These are phyloP conservation scores for Tritrichomonas musculus DNA, from an alignment of 208 protist genomes.

Conservation along the genomic window DNA sequence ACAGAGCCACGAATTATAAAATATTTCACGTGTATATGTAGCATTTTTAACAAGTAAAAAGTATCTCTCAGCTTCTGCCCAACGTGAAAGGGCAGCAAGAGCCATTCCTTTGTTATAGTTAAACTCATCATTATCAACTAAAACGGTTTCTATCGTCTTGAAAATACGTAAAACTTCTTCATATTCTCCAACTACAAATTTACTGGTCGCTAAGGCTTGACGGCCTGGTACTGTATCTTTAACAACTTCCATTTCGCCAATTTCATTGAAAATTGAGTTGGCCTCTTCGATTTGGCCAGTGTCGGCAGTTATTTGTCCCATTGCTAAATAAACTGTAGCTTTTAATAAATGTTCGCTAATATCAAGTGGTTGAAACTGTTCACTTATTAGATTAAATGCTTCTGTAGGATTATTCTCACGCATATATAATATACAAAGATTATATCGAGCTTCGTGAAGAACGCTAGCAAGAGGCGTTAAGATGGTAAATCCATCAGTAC, in stretches of 20 bases:
- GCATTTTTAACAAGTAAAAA: not conserved
- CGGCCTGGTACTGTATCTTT: not conserved
- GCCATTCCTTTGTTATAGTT: conserved; percentile 18
- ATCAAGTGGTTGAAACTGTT: not conserved
- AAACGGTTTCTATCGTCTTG: not conserved
- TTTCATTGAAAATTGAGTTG: not conserved
- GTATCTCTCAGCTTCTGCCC: not conserved
- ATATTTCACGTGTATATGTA: not conserved
- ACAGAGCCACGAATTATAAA: not conserved
- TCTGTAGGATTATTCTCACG: not conserved
- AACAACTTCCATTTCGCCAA: not conserved
- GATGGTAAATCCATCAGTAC: conserved; percentile 13
- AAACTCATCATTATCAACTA: not conserved
- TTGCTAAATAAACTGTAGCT: not conserved
- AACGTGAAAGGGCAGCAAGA: not conserved
- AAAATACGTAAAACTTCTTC: not conserved
- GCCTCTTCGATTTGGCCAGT: not conserved
- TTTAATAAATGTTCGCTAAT: not conserved
- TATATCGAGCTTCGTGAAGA: not conserved
- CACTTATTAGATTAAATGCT: not conserved
- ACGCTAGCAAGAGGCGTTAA: not conserved
- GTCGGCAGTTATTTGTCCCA: not conserved
- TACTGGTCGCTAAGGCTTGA: not conserved
- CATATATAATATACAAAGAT: not conserved
- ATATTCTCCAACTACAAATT: not conserved